These are phyloP conservation scores for Trichoderma endophyticum DNA, from an alignment of 2,329 filamentous ascomycete species.

Conservation along the genomic window DNA sequence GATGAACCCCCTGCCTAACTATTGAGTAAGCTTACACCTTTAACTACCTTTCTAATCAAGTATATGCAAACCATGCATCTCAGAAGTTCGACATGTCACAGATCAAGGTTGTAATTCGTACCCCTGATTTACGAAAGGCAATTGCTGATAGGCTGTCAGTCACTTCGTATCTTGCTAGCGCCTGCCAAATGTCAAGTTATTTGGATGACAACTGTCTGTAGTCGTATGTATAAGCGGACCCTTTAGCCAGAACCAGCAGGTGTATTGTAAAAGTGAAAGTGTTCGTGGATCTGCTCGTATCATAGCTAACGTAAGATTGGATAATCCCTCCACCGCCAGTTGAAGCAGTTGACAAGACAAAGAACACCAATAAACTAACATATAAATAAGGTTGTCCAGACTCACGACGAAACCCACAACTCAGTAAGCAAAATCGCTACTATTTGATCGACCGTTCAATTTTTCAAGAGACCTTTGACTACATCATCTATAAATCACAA, in stretches of 20 bases:
- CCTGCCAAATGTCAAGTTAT: neutral
- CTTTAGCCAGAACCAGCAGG: neutral
- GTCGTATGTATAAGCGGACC: neutral
- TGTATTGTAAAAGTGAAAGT: neutral
- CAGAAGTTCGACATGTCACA: neutral
- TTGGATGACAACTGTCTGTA: neutral
- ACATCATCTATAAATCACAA: neutral
- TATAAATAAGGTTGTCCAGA: neutral
- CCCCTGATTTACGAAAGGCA: neutral
- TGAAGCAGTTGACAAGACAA: neutral
- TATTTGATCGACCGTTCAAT: neutral
- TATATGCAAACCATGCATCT: neutral
- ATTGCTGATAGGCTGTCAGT: neutral
- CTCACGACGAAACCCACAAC: neutral
- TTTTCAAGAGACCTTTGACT: neutral
- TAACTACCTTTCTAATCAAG: neutral
- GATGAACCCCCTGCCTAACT: neutral
- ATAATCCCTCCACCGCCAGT: neutral
- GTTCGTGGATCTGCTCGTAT: neutral
- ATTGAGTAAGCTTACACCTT: neutral
- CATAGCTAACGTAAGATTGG: neutral
- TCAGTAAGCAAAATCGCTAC: neutral
- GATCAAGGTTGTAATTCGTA: neutral
- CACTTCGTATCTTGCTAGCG: neutral
- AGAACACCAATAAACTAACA: neutral